These are phyloP conservation scores for Saccharomyces hybrid DNA, from an alignment of 1,139 yeast species.

Conservation along the genomic window DNA sequence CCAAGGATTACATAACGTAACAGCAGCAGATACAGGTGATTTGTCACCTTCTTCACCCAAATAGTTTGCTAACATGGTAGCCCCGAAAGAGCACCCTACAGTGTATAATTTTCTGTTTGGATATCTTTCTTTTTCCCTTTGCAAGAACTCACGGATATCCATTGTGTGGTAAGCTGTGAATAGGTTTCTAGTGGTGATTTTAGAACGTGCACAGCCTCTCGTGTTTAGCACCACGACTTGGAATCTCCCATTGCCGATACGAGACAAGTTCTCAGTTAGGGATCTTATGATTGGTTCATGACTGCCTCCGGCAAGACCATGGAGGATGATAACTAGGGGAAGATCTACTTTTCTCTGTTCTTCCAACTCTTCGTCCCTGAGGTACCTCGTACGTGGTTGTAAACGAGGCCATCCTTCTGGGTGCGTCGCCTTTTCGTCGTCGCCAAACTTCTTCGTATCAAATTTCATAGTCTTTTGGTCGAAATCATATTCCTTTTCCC, in stretches of 20 bases:
- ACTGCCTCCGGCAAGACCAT: constrained; percentile 89
- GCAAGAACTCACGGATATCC: constrained; percentile 58
- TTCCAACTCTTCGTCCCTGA: constrained; percentile 44
- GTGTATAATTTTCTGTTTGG: constrained; percentile 71
- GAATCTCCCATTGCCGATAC: constrained; percentile 31
- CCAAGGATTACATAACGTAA: constrained; percentile 75
- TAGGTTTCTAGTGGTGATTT: constrained; percentile 63
- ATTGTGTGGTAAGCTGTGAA: constrained; percentile 70
- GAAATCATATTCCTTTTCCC: constrained; percentile 34
- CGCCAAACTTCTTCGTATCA: constrained; percentile 41
- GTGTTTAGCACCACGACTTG: constrained; percentile 72
- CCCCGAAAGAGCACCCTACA: constrained; percentile 87
- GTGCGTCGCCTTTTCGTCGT: constrained; percentile 45
- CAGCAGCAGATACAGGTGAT: constrained; percentile 54
- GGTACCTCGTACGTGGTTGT: constrained; percentile 71
- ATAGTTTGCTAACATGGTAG: constrained; percentile 67
- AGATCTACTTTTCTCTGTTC: constrained; percentile 34
- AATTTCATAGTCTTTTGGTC: constrained; percentile 11
- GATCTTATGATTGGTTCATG: constrained; percentile 83
- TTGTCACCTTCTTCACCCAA: constrained; percentile 61
- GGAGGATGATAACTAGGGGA: constrained; percentile 66
- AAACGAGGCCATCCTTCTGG: constrained; percentile 65
- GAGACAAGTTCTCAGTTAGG: constrained; percentile 33
- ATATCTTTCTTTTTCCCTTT: constrained; percentile 43
- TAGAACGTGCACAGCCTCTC: constrained; percentile 83